Base-by-base conservation (phyloP, 2,329 filamentous ascomycete genomes). In the Fusarium vanettenii region DNA sequence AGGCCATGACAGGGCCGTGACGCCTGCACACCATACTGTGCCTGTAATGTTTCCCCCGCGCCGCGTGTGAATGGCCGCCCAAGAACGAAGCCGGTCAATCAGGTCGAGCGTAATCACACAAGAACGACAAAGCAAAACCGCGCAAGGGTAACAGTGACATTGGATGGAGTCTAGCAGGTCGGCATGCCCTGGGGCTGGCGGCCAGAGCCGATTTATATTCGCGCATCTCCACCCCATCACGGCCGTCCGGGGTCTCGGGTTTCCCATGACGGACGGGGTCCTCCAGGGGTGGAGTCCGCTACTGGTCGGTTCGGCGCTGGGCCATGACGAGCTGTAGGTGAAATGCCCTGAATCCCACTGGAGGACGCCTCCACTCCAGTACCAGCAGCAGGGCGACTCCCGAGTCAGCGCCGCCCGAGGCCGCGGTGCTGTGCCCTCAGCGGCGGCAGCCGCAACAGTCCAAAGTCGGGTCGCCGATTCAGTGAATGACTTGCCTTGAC, bases 161-260 rank as follows among this genome's bases (percentile, higher is more conserved):
- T 67, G 52, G 56, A 55, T 60, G 70, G 68, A 75, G 67, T 72
- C 55, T 66, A 70, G 72, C 31, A 45, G 61, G 56, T 68, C 63
- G 67, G 67, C 61, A 72, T 64, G 56, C 22, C 57, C 68, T 63
- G 66, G 48, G 48, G 60, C 59, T 63, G 35, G 69, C 67, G 52
- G 62, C 59, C 67, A 73, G 66, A 78, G 77, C 78, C 80, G 79
- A 80, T 72, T 78, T 78, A 82, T 82, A 82, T 82, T 82, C 80
- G 80, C 80, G 80, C 80, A 81, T 77, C 79, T 75, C 81, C 80
- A 82, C 80, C 74, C 71, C 67, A 72, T 79, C 67, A 79, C 66
- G 70, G 75, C 67, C 56, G 45, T 70, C 61, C 65, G 69, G 72
- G 65, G 66, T 70, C 35, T 66, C 62, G 71, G 72, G 33, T 64